phyloP scores from a whole-genome alignment of 2,329 filamentous ascomycete species.

The Metarhizium sp. region DNA sequence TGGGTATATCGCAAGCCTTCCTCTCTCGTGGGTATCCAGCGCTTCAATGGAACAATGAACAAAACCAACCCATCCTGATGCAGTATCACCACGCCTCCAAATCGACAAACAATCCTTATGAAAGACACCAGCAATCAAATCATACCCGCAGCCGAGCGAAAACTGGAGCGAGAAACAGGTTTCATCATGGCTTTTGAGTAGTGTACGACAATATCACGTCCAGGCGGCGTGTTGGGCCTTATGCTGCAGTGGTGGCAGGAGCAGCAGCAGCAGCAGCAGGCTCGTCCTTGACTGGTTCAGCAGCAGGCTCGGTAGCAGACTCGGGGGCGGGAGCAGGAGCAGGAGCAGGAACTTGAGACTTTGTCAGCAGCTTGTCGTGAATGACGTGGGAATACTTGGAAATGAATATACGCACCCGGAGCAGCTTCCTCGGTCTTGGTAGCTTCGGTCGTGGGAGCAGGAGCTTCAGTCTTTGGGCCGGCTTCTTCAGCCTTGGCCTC shows the following conservation, averaged over 20 bases:
- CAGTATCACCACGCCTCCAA: slow-evolving; percentile 3
- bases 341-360: slow-evolving; percentile 2
- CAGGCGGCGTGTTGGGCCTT: background rate
- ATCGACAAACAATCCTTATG: background rate
- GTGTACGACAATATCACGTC: background rate
- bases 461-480: background rate
- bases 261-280: slow-evolving; percentile 15
- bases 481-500: background rate
- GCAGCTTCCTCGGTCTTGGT: slow-evolving; percentile 2
- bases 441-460: background rate
- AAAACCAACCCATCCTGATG: slow-evolving; percentile 4
- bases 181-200: background rate
- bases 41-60: slow-evolving; percentile 12
- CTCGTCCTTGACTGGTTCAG: slow-evolving; percentile 17
- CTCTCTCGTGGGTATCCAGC: slow-evolving; percentile 23
- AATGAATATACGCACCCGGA: slow-evolving; percentile 1
- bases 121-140: slow-evolving; percentile 4
- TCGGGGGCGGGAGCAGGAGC: background rate
- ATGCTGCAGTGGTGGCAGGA: slow-evolving; percentile 3
- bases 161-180: background rate
- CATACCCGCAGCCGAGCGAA: background rate
- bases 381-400: too few species aligned
- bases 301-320: background rate
- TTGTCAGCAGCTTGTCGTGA: background rate
- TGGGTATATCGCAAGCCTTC: slow-evolving; percentile 15